Evolutionary conservation across 768 basidiomycete species (phyloP).

Genomic region (Suillus spraguei): DNA sequence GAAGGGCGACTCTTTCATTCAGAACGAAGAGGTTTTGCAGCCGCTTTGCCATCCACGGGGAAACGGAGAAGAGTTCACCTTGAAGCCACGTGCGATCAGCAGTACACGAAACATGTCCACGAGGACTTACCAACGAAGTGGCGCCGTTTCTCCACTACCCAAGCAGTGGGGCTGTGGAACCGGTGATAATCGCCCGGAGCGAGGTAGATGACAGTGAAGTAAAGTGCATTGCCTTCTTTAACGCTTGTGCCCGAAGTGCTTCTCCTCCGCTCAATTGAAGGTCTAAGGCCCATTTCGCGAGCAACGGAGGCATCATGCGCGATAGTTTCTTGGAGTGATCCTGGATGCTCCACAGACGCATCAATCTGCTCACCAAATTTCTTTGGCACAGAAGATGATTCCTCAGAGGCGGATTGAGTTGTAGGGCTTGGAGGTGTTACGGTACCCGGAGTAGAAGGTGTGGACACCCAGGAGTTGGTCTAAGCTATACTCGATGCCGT

Average conservation of each 20-base stretch:
- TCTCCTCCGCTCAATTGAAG: constrained; percentile 34
- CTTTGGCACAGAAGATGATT: constrained; percentile 36
- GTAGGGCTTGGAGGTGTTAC: constrained; percentile 32
- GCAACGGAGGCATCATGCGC: constrained; percentile 75
- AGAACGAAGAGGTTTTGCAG: constrained; percentile 93
- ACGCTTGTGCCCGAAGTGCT: constrained; percentile 50
- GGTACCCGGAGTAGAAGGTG: constrained; percentile 43
- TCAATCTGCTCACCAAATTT: constrained; percentile 75
- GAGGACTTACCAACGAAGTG: constrained; percentile 86
- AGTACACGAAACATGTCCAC: background rate
- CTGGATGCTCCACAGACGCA: constrained; percentile 68
- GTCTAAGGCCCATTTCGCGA: constrained; percentile 63
- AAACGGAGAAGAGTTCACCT: constrained; percentile 96
- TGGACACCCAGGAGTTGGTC: constrained; percentile 77
- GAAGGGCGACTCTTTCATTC: constrained; percentile 95
- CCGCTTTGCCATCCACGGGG: constrained; percentile 92
- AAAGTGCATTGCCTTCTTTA: constrained; percentile 80
- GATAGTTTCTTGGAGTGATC: constrained; percentile 54
- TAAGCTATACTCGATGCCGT: constrained; percentile 96
- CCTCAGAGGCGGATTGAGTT: constrained; percentile 24
- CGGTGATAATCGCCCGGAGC: constrained; percentile 99
- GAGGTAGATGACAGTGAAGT: constrained; percentile 94
- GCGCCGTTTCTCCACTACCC: constrained; percentile 95
- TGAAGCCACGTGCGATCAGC: constrained; percentile 4
- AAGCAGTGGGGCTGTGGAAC: constrained; percentile 93